These are phyloP conservation scores for Austropuccinia psidii DNA, from an alignment of 1,284 basidiomycete species.

Conservation along the genomic window DNA sequence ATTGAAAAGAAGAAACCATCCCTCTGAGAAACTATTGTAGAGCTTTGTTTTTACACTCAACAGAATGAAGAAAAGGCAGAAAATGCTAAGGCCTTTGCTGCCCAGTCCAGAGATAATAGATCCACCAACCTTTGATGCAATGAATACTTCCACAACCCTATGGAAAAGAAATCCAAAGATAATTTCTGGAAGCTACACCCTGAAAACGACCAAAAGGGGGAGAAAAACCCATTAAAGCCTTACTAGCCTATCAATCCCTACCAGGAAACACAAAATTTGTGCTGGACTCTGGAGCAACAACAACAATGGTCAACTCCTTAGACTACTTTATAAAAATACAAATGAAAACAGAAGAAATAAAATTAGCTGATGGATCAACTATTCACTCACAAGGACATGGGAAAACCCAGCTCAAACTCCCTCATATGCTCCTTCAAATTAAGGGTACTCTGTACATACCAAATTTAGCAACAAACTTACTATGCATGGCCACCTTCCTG, in stretches of 20 bases:
- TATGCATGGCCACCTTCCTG: background rate
- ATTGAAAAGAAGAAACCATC: background rate
- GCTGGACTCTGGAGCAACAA: constrained; percentile 1
- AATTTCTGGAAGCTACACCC: background rate
- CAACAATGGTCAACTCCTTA: background rate
- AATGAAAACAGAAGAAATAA: background rate
- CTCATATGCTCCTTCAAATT: background rate
- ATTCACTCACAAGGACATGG: background rate
- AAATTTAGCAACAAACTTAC: background rate
- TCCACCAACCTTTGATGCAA: too few species aligned
- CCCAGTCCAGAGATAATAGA: too few species aligned
- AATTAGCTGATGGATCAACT: background rate
- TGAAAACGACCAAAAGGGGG: background rate
- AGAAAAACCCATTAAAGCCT: background rate
- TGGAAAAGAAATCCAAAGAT: too few species aligned
- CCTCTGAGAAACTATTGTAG: background rate
- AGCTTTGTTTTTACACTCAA: background rate
- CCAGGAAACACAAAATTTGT: background rate
- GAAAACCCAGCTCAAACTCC: background rate
- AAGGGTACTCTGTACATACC: background rate
- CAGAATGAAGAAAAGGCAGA: background rate
- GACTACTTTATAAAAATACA: background rate
- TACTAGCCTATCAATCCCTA: background rate
- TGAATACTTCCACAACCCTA: too few species aligned
- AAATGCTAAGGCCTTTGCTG: too few species aligned